Evolutionary conservation across 2,329 filamentous ascomycete genomes (phyloP).

Genomic region (Apiospora rasikravindrae): DNA sequence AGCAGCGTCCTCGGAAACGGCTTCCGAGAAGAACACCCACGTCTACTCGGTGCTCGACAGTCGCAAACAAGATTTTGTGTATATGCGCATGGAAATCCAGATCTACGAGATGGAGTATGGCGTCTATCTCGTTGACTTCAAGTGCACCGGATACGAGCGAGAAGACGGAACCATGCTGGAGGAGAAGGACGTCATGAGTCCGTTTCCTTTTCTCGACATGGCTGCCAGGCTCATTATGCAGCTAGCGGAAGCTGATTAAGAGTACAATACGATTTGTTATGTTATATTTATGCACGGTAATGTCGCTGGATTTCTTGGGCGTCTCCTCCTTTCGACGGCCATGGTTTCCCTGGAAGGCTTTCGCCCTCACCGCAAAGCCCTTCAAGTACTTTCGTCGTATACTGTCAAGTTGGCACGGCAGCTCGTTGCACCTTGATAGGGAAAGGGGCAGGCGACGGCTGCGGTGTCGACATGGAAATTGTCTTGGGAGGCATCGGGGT

Average conservation of each 20-base stretch:
- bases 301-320: background rate
- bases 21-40: conserved; percentile 48
- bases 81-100: conserved; percentile 94
- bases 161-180: conserved; percentile 75
- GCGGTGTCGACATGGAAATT: background rate
- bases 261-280: background rate
- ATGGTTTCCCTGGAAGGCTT: background rate
- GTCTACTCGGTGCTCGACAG: conserved; percentile 49
- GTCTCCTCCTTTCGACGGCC: background rate
- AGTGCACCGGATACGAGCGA: conserved; percentile 94
- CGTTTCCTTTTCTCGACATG: conserved; percentile 95
- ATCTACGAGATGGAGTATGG: conserved; percentile 92
- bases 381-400: background rate
- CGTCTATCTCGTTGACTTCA: conserved; percentile 97
- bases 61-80: conserved; percentile 71
- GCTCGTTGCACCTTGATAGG: background rate
- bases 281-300: conserved; percentile 5
- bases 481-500: background rate
- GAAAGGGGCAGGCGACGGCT: background rate
- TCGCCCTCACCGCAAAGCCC: background rate
- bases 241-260: conserved; percentile 77
- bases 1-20: conserved; percentile 36
- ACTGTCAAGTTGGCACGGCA: background rate
- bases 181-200: conserved; percentile 93
- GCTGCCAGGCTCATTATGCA: conserved; percentile 92